Conservation (phyloP, 306 rosid genomes). For the Castanea sativa region DNA sequence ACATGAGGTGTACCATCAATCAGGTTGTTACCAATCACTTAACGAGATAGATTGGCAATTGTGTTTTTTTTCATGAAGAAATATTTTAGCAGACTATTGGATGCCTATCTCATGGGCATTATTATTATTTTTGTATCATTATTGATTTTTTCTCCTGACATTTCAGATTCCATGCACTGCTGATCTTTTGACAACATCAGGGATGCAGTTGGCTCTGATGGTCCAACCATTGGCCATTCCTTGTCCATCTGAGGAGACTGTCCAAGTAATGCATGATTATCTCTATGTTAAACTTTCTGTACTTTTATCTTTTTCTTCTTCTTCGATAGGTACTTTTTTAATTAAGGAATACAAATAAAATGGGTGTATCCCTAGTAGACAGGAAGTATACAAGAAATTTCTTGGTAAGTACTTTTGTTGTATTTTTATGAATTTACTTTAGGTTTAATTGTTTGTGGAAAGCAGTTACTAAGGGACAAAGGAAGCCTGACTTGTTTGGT, state of each 20-base stretch:
- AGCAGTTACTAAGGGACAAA: too few species aligned
- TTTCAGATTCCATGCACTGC: constrained; percentile 84
- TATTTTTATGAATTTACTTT: too few species aligned
- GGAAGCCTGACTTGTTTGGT: too few species aligned
- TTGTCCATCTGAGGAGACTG: constrained; percentile 90
- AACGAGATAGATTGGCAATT: constrained; percentile 8
- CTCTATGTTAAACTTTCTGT: constrained; percentile 6
- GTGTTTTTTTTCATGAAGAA: constrained; percentile 2
- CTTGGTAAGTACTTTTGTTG: too few species aligned
- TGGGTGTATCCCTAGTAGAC: too few species aligned
- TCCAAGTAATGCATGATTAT: constrained; percentile 56
- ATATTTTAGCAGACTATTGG: constrained; percentile 16
- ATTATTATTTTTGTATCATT: not conserved
- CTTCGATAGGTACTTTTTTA: not conserved
- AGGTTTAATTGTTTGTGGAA: too few species aligned
- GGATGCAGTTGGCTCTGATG: constrained; percentile 93
- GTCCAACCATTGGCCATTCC: constrained; percentile 97
- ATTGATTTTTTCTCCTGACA: constrained; percentile 22
- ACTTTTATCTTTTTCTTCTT: not conserved
- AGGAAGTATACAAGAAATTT: too few species aligned
- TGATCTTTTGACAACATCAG: constrained; percentile 90
- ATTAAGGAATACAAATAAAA: too few species aligned
- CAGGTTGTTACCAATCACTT: constrained; percentile 55
- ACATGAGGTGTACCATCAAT: constrained; percentile 96
- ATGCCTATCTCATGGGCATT: constrained; percentile 19